Evolutionary conservation across 2,329 filamentous ascomycete species (phyloP), one percentile per base, ranked within the genome.

Genomic region (Hymenoscyphus fructigenus): DNA sequence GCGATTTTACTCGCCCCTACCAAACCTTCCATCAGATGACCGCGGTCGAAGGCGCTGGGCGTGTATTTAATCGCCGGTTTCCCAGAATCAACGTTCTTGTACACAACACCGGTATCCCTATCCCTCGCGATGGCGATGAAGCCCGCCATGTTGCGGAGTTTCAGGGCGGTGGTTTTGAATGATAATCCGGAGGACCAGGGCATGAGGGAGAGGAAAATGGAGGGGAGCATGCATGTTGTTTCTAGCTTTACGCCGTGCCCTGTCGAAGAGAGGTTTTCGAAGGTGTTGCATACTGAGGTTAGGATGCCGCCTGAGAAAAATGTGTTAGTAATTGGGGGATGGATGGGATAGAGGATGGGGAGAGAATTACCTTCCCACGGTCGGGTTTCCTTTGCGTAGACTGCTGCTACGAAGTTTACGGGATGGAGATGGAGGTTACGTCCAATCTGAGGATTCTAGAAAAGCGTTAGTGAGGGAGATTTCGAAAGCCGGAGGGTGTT

Each of bases 241-340:
- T 97, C 93, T 32, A 97, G 81, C 76, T 96, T 96, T 59, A 84
- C 83, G 47, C 94, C 94, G 72, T 97, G 92, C 64, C 92, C 92
- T 53, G 88, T 82, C 5, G 86, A 85, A 75, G 97, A 92, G 0
- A 93, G 82, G 70, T 97, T 90, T 69, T 96, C 91, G 70, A 93
- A 92, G 62, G 91, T 87, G 55, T 83, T 86, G 68, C 91, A 89
- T 20, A 93, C 88, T 3, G 87, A 85, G 0, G 93, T 97, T 65
- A 97, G 85, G 70, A 93, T 93, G 1, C 88, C 84, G 17, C 81
- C 82, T 76, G 34, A 28, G 26, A 56, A 29, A 63, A 38, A n/a
- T 2, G 38, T 67, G 60, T 62, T 59, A 58, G 34, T 57, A 9
- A 3, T 23, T 47, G 44, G 44, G 2, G 15, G n/a, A 9, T 23